Evolutionary conservation across 2,329 filamentous ascomycete genomes (phyloP).

Genomic region (Alternaria arborescens): DNA sequence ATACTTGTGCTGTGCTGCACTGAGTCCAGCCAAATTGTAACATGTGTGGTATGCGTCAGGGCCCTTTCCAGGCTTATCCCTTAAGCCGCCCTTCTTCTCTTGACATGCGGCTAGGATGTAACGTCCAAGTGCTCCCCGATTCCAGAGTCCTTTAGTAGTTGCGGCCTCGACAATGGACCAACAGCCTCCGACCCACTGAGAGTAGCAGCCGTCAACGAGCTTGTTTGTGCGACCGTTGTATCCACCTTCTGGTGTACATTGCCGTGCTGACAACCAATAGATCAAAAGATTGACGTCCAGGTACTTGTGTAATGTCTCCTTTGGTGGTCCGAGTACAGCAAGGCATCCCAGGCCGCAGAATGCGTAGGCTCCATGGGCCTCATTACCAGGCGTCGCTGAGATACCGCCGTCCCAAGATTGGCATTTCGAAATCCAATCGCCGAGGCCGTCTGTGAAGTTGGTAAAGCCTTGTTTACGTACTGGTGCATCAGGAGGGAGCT

Average conservation of each 20-base stretch:
- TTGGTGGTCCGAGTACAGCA: constrained; percentile 82
- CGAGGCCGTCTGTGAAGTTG: constrained; percentile 75
- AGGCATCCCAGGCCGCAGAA: constrained; percentile 93
- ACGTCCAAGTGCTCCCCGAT: constrained; percentile 81
- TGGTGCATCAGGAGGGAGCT: constrained; percentile 76
- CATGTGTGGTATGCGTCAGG: constrained; percentile 93
- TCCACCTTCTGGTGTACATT: constrained; percentile 90
- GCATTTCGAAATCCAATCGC: constrained; percentile 83
- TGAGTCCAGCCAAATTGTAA: constrained; percentile 88
- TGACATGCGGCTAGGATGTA: constrained; percentile 94
- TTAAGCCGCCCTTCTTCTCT: constrained; percentile 78
- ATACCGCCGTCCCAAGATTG: constrained; percentile 97
- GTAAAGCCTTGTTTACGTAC: constrained; percentile 69
- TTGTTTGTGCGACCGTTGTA: constrained; percentile 97
- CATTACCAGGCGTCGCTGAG: constrained; percentile 81
- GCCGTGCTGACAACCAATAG: constrained; percentile 87
- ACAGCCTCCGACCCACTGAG: constrained; percentile 95
- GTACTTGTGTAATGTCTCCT: constrained; percentile 76
- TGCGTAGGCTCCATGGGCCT: constrained; percentile 96
- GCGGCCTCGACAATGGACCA: constrained; percentile 90
- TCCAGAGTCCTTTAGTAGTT: constrained; percentile 69
- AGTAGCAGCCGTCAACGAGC: constrained; percentile 97
- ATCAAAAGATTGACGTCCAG: constrained; percentile 80
- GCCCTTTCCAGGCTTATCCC: constrained; percentile 90
- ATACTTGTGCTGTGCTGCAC: constrained; percentile 76